Evolutionary conservation across 768 basidiomycete species (phyloP).

Genomic region (Russula earlei): DNA sequence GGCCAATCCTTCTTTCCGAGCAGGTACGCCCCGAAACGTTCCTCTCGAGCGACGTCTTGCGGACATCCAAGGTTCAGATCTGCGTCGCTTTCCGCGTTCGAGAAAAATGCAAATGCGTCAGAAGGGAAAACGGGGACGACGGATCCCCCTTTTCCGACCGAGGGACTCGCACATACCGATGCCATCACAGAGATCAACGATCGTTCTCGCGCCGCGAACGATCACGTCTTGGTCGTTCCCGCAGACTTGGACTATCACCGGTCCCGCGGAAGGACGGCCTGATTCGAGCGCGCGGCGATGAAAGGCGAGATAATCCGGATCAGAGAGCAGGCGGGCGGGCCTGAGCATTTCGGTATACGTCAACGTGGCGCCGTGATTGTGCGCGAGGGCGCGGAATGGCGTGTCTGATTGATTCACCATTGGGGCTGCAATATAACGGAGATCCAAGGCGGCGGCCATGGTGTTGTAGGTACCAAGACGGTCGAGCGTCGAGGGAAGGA

Average conservation of each 20-base stretch:
- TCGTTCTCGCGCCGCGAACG: conserved; percentile 48
- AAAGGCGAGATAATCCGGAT: conserved; percentile 54
- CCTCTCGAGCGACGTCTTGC: conserved; percentile 55
- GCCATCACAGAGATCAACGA: conserved; percentile 55
- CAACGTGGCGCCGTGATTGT: conserved; percentile 54
- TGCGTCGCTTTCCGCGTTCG: conserved; percentile 26
- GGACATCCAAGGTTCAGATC: conserved; percentile 81
- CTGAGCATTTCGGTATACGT: conserved; percentile 74
- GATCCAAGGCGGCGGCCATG: conserved; percentile 10
- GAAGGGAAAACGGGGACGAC: background rate
- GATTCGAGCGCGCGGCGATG: conserved; percentile 47
- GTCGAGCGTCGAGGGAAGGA: background rate
- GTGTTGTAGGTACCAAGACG: background rate
- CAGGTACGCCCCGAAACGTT: conserved; percentile 70
- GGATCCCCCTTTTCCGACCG: no score
- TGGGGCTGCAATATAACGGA: conserved; percentile 49
- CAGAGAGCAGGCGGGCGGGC: conserved; percentile 50
- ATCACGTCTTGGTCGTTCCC: conserved; percentile 60
- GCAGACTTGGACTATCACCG: conserved; percentile 64
- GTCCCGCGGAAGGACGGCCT: conserved; percentile 26
- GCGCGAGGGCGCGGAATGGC: conserved; percentile 56
- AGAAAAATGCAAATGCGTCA: background rate
- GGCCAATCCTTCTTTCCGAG: conserved; percentile 66
- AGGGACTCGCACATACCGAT: conserved; percentile 39
- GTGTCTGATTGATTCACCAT: conserved; percentile 79